Evolutionary conservation across 345 rosid genomes (phyloP).

Genomic region (Lepidium sativum): DNA sequence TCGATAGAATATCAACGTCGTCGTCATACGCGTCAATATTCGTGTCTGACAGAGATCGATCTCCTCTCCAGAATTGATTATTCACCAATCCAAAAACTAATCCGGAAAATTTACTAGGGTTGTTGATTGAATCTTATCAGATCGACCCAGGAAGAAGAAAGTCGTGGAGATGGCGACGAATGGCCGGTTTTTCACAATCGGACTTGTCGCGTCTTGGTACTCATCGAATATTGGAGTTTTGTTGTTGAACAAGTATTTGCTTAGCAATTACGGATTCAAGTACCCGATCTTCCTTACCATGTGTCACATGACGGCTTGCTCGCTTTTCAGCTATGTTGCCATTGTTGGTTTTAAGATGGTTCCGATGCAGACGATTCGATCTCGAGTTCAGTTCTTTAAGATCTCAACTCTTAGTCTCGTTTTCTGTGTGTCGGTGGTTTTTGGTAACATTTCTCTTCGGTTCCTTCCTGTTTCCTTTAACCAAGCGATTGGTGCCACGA

Average conservation of each 20-base stretch:
- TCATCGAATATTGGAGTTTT: constrained; percentile 93
- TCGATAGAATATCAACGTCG: background rate
- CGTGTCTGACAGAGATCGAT: background rate
- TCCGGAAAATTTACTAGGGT: background rate
- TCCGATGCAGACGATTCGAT: constrained; percentile 95
- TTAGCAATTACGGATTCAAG: constrained; percentile 94
- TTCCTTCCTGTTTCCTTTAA: constrained; percentile 85
- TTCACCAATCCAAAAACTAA: background rate
- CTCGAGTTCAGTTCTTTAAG: constrained; percentile 81
- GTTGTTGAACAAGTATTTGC: constrained; percentile 82
- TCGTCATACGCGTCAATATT: background rate
- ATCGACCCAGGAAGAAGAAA: background rate
- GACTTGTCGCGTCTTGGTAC: constrained; percentile 85
- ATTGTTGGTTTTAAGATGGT: constrained; percentile 98
- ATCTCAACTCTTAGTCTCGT: constrained; percentile 81
- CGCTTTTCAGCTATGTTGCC: constrained; percentile 80
- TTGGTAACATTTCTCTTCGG: constrained; percentile 79
- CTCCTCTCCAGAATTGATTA: constrained; percentile 8
- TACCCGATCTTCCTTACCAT: constrained; percentile 97
- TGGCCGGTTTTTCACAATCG: constrained; percentile 64
- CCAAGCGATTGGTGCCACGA: constrained; percentile 96
- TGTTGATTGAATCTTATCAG: background rate
- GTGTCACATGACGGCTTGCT: constrained; percentile 99
- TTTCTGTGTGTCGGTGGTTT: constrained; percentile 92
- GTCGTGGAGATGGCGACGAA: constrained; percentile 40